Conservation (phyloP, 140 eudicot species). For the Erigeron philadelphicus region DNA sequence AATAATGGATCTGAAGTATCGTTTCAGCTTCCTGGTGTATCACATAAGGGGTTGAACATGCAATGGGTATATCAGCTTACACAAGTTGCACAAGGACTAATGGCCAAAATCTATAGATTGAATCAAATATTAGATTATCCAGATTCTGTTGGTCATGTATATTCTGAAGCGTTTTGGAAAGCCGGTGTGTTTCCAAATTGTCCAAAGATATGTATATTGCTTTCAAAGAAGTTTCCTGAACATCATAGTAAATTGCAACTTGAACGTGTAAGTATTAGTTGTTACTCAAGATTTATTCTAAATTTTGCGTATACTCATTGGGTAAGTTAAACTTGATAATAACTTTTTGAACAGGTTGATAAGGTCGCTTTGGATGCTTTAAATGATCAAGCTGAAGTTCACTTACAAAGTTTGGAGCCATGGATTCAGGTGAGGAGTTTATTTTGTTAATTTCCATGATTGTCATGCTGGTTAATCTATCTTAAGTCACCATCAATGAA, state of each 20-base stretch:
- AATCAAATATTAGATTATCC: constrained; percentile 92
- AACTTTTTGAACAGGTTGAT: constrained; percentile 53
- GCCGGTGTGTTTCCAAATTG: constrained; percentile 79
- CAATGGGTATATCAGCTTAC: constrained; percentile 89
- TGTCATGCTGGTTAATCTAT: constrained; percentile 14
- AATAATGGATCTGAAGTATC: constrained; percentile 56
- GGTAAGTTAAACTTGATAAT: constrained; percentile 15
- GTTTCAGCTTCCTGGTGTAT: constrained; percentile 55
- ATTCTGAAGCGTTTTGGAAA: constrained; percentile 94
- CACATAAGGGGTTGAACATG: constrained; percentile 79
- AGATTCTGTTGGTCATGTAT: constrained; percentile 60
- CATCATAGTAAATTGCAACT: constrained; percentile 92
- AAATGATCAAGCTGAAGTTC: constrained; percentile 83
- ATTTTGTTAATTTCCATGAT: constrained; percentile 15
- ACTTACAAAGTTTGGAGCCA: constrained; percentile 91
- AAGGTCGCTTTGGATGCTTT: constrained; percentile 84
- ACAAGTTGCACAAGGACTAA: constrained; percentile 87
- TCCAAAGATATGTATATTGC: constrained; percentile 75
- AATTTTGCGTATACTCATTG: constrained; percentile 1
- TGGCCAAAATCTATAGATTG: constrained; percentile 89
- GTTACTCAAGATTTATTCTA: constrained; percentile 9
- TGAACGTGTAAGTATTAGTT: constrained; percentile 67
- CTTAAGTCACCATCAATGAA: no score
- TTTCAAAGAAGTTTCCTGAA: constrained; percentile 88
- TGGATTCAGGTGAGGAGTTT: constrained; percentile 74